A percentile compares a stretch with the other conserved stretches of the same genome.
Conservation (phyloP, 176 grass and related monocot genomes). For the Bolboschoenus planiculmis region DNA sequence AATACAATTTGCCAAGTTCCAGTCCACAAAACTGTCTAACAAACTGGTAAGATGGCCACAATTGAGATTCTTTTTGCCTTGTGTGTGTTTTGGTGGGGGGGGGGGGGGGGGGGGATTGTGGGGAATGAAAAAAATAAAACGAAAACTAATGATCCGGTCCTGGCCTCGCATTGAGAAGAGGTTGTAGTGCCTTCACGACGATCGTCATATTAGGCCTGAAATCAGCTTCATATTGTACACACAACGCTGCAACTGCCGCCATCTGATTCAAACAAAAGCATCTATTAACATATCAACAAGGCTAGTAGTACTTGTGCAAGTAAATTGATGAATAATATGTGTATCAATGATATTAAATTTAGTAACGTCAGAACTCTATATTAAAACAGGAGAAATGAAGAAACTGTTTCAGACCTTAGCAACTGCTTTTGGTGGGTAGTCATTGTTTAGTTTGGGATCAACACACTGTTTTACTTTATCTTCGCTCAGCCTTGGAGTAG, state of each 20-base stretch:
- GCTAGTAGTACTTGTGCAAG: background rate
- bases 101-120: background rate
- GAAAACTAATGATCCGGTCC: conserved; percentile 19
- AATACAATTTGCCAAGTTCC: background rate
- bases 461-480: conserved; percentile 97
- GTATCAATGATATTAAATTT: background rate
- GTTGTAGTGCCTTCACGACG: conserved; percentile 41
- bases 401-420: conserved; percentile 54
- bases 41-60: background rate
- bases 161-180: conserved; percentile 32
- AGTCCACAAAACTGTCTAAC: conserved; percentile 13
- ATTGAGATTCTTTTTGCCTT: background rate
- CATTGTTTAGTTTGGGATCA: conserved; percentile 66
- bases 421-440: conserved; percentile 86
- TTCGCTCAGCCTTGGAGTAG: conserved; percentile 89
- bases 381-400: background rate
- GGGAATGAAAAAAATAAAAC: conserved; percentile 12
- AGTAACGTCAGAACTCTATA: background rate
- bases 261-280: conserved; percentile 17
- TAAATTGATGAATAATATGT: background rate
- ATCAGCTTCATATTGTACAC: conserved; percentile 41
- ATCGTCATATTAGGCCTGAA: conserved; percentile 45
- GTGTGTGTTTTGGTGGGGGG: background rate
- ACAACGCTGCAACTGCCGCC: conserved; percentile 40
- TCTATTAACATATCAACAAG: background rate